Evolutionary conservation across 768 basidiomycete species (phyloP).

Genomic region (Fibroporia radiculosa): DNA sequence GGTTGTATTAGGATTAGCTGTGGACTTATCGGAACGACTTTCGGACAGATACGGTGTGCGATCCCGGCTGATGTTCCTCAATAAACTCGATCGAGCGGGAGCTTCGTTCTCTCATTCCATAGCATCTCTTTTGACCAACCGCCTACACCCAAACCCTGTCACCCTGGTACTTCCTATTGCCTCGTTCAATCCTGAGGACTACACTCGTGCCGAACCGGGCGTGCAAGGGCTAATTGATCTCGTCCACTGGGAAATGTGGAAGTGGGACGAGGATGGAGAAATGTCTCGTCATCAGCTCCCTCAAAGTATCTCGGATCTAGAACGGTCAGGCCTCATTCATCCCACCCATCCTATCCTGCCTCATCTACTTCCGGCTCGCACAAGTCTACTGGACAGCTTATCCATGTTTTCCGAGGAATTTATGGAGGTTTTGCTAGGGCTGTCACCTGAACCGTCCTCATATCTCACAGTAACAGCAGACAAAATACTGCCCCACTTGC

Average conservation of each 20-base stretch:
- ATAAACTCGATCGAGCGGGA: constrained; percentile 84
- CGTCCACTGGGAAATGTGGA: constrained; percentile 79
- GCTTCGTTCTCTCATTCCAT: constrained; percentile 71
- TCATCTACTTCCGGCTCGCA: constrained; percentile 60
- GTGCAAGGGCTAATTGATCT: constrained; percentile 81
- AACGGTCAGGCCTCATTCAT: constrained; percentile 38
- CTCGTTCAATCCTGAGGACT: constrained; percentile 62
- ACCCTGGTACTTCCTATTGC: constrained; percentile 67
- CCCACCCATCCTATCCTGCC: constrained; percentile 58
- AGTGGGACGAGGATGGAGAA: constrained; percentile 50
- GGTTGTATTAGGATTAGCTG: constrained; percentile 5
- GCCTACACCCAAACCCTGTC: constrained; percentile 69
- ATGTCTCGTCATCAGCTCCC: constrained; percentile 41
- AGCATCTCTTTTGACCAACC: constrained; percentile 63
- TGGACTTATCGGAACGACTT: too few species aligned
- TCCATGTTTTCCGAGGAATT: constrained; percentile 76
- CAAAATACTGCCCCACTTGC: constrained; percentile 55
- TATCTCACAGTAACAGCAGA: constrained; percentile 54
- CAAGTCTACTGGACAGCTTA: constrained; percentile 66
- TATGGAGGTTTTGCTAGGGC: constrained; percentile 60
- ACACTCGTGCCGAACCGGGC: constrained; percentile 70
- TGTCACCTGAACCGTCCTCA: constrained; percentile 49
- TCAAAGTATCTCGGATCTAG: constrained; percentile 35
- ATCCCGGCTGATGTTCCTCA: constrained; percentile 74
- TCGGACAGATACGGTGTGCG: constrained; percentile 66